phyloP scores from a whole-genome alignment of 805 yeast genomes.

The Metschnikowia orientalis region DNA sequence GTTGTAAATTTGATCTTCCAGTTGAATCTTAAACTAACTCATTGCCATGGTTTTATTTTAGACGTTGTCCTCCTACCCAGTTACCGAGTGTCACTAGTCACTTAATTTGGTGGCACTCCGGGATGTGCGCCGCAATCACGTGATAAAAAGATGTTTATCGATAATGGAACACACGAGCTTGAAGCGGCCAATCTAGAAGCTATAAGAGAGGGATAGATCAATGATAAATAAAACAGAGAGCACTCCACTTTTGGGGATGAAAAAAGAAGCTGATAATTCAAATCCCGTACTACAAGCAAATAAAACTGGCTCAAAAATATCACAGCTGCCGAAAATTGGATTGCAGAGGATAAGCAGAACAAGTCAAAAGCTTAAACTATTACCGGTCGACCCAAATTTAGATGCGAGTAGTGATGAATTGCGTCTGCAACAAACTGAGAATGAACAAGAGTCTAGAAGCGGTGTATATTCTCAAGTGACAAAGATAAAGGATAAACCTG shows the following conservation, averaged over 20 bases:
- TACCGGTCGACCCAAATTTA: conserved; percentile 54
- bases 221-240: conserved; percentile 3
- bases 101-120: no score
- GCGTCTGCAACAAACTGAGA: conserved; percentile 27
- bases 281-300: conserved; percentile 19
- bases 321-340: conserved; percentile 49
- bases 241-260: conserved; percentile 4
- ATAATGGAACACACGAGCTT: no score
- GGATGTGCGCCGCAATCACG: no score
- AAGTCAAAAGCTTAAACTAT: conserved; percentile 63
- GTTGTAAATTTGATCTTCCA: no score
- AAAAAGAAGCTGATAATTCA: conserved; percentile 9
- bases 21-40: no score
- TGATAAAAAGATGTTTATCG: no score
- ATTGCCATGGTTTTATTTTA: no score
- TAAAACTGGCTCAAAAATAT: conserved; percentile 24
- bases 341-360: conserved; percentile 74
- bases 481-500: conserved; percentile 79
- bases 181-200: no score
- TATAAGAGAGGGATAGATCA: no score
- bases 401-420: conserved; percentile 16
- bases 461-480: conserved; percentile 81
- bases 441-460: conserved; percentile 25
- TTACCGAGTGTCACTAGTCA: no score
- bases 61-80: no score